Base-by-base conservation (phyloP, 345 rosid species). In the Arabis hirsuta region DNA sequence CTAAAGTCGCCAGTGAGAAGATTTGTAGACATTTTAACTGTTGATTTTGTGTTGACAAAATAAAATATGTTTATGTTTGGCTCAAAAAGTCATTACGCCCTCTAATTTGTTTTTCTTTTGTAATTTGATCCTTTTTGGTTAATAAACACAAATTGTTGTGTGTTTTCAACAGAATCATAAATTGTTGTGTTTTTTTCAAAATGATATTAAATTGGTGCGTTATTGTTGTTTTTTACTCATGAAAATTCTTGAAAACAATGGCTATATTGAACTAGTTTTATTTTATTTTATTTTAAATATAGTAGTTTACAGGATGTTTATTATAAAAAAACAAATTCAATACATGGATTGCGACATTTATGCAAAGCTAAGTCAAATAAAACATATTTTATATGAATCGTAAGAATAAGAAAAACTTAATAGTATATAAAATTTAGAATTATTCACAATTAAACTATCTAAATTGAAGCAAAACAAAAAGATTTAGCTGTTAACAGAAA, bases 401-500 rank as follows among this genome's bases (percentile, higher is more conserved):
- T 32, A 32, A 32, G 36, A 31, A 31, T 5, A 31, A 31, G 31
- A 31, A 31, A 31, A 31, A 42, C 4, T 7, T 58, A 2, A 16
- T 16, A 16, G 16, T 16, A 16, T 16, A 16, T 16, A 16, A 16
- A 16, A 16, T 16, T 16, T 16, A 16, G 20, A 12, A 26, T 7
- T 24, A 24, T 22, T 42, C 5, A 27, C 5, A 26, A 45, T 31
- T 27, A 38, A 63, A 47, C 4, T 64, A 55, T 47, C 45, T 7
- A 32, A 39, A 65, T 12, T 12, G 58, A 36, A 50, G 2, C 19
- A 16, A 32, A 16, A 31, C 0, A 48, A 64, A 19, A 43, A 9
- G n/a, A 58, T 27, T 27, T 32, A 57, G 66, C 32, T 72, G 41
- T 36, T 8, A 36, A 36, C 41, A 36, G 41, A 36, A 22, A 46